phyloP scores from a whole-genome alignment of 306 rosid species.

The Fragaria nilgerrensis region DNA sequence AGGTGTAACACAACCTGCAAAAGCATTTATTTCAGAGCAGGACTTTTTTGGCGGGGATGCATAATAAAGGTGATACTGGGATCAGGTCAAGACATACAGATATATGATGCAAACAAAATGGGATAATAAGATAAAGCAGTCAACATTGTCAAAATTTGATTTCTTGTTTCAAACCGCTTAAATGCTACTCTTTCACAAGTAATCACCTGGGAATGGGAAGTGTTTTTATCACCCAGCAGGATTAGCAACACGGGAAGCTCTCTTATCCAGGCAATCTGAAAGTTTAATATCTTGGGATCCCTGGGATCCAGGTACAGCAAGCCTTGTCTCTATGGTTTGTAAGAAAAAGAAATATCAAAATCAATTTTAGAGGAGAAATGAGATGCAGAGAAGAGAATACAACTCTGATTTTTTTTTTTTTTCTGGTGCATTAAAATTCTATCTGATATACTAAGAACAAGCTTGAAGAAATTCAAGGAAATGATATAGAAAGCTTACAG shows the following conservation, averaged over 20 bases:
- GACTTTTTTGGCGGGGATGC: background rate
- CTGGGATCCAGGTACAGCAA: constrained; percentile 41
- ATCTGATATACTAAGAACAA: background rate
- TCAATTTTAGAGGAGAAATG: background rate
- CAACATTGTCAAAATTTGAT: background rate
- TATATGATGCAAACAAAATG: constrained; percentile 17
- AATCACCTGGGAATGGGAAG: constrained; percentile 58
- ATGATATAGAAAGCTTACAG: constrained; percentile 52
- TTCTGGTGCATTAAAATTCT: background rate
- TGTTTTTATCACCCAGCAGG: constrained; percentile 61
- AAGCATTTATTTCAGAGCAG: background rate
- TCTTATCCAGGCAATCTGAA: constrained; percentile 65
- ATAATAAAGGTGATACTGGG: background rate
- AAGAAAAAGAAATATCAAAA: constrained; percentile 16
- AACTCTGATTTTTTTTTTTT: background rate
- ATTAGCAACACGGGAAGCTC: constrained; percentile 72
- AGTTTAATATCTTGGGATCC: constrained; percentile 43
- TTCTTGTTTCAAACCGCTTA: constrained; percentile 11
- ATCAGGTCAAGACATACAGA: constrained; percentile 12
- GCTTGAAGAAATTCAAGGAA: background rate
- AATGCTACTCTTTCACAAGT: constrained; percentile 18
- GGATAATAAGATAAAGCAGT: background rate
- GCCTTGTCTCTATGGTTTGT: constrained; percentile 44
- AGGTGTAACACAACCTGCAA: constrained; percentile 62
- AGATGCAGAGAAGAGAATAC: constrained; percentile 6